Conservation (phyloP, 371 early-diverging fungal species). For the Rhizopus delemar region DNA sequence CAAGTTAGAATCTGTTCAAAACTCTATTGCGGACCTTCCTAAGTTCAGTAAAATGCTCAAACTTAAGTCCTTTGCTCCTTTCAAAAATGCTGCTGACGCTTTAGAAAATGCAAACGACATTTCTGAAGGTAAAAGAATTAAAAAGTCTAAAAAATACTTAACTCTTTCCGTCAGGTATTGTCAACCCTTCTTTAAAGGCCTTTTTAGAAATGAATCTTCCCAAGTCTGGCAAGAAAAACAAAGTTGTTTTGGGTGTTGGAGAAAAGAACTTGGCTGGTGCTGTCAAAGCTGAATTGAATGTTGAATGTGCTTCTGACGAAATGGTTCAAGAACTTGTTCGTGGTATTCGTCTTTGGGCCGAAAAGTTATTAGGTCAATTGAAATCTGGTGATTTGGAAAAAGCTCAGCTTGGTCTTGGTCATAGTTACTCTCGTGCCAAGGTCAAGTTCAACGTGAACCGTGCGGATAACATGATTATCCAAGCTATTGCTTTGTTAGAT, state of each 20-base stretch:
- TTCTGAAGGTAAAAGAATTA: constrained; percentile 81
- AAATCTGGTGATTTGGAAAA: constrained; percentile 90
- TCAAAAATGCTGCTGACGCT: constrained; percentile 96
- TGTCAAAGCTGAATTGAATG: constrained; percentile 78
- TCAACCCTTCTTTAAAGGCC: constrained; percentile 80
- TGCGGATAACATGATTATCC: constrained; percentile 93
- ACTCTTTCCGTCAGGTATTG: constrained; percentile 57
- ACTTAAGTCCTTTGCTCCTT: constrained; percentile 93
- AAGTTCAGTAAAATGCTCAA: constrained; percentile 91
- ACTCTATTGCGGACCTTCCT: constrained; percentile 80
- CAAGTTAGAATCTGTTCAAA: constrained; percentile 88
- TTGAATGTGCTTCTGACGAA: constrained; percentile 80
- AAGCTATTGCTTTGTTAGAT: constrained; percentile 87
- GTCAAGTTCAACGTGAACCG: constrained; percentile 98
- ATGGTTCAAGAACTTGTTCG: constrained; percentile 88
- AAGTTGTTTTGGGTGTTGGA: constrained; percentile 85
- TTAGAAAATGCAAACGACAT: constrained; percentile 96
- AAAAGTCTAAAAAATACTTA: background rate
- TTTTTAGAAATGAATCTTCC: constrained; percentile 95
- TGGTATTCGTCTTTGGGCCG: constrained; percentile 89
- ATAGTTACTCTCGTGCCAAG: constrained; percentile 96
- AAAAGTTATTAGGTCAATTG: constrained; percentile 85
- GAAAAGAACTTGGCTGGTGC: constrained; percentile 92
- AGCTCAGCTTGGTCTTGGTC: constrained; percentile 96
- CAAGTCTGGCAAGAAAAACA: constrained; percentile 72